These are phyloP conservation scores for Ascochyta rabiei DNA, from an alignment of 2,329 filamentous ascomycete genomes.

Conservation along the genomic window DNA sequence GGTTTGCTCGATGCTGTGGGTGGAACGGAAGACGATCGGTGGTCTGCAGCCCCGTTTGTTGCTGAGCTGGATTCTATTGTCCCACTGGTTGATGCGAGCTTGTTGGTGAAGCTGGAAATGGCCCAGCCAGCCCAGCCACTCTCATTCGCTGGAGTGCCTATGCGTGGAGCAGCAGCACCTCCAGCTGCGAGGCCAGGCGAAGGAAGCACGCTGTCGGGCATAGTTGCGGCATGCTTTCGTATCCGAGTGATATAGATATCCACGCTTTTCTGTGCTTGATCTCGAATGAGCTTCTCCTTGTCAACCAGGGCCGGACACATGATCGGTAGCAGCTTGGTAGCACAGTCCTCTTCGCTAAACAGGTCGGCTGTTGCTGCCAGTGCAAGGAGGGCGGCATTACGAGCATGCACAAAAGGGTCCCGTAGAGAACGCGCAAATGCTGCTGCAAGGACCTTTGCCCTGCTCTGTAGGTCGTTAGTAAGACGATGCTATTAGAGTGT, in stretches of 20 bases:
- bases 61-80: conserved; percentile 70
- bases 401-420: conserved; percentile 92
- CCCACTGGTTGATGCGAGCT: conserved; percentile 80
- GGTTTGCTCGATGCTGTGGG: conserved; percentile 56
- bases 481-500: background rate
- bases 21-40: conserved; percentile 58
- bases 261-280: conserved; percentile 87
- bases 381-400: conserved; percentile 87
- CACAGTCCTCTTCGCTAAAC: conserved; percentile 90
- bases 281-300: conserved; percentile 92
- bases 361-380: conserved; percentile 83
- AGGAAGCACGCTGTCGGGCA: conserved; percentile 82
- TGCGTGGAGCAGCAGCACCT: conserved; percentile 65
- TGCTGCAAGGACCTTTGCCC: conserved; percentile 89
- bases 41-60: conserved; percentile 49
- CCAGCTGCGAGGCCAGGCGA: conserved; percentile 61
- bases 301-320: conserved; percentile 87
- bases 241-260: conserved; percentile 85
- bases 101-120: conserved; percentile 98
- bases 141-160: conserved; percentile 77
- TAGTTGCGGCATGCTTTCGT: conserved; percentile 74
- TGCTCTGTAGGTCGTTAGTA: conserved; percentile 58
- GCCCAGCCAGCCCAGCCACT: conserved; percentile 92
- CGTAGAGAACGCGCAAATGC: conserved; percentile 88
- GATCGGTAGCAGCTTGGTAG: conserved; percentile 78